phyloP scores from a whole-genome alignment of 208 protist species.

The Tritrichomonas foetus region DNA sequence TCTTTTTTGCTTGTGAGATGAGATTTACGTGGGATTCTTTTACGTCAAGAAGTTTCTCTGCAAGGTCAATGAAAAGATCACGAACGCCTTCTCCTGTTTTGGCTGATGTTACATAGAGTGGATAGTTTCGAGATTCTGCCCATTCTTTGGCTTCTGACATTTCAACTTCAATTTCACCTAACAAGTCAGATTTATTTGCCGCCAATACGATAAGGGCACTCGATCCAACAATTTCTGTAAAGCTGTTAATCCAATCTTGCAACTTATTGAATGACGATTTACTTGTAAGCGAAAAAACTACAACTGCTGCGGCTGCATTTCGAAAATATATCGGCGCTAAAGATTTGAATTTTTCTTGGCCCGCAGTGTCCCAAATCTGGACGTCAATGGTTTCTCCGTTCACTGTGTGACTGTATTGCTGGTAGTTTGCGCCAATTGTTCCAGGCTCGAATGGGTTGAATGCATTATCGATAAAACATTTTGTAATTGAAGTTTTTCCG shows the following conservation, averaged over 20 bases:
- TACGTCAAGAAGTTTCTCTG: no score
- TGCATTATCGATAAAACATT: not conserved
- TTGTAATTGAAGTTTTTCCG: not conserved
- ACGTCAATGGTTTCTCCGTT: not conserved
- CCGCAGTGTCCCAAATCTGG: conserved; percentile 23
- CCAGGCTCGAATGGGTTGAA: not conserved
- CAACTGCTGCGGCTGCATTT: not conserved
- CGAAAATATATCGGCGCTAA: conserved; percentile 4
- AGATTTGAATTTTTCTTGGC: conserved; percentile 28
- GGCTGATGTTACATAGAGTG: not conserved
- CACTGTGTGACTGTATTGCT: not conserved
- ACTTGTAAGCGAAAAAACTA: not conserved
- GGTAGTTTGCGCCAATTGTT: conserved; percentile 23
- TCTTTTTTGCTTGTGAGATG: no score
- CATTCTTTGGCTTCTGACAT: not conserved
- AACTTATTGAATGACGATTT: not conserved
- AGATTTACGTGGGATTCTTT: no score
- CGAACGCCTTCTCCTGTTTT: not conserved
- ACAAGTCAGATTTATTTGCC: conserved; percentile 3
- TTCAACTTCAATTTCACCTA: not conserved
- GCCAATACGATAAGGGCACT: not conserved
- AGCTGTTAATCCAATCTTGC: not conserved
- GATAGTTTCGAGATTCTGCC: not conserved
- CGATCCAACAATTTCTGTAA: not conserved
- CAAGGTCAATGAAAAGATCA: not conserved